Conservation (phyloP, 2,329 filamentous ascomycete genomes). For the Tothia fuscella region DNA sequence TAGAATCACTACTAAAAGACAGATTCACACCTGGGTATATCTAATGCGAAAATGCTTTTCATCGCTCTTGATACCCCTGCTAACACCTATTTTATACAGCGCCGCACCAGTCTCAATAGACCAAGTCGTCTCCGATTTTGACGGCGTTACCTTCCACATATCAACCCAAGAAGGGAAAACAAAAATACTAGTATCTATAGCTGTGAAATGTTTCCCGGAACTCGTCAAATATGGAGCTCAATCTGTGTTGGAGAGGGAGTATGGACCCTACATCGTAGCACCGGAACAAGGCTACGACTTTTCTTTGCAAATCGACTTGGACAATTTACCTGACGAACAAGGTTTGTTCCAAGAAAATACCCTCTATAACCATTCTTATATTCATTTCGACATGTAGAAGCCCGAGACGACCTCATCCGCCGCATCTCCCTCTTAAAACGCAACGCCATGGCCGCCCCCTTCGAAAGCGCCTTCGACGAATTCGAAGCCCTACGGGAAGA, state of each 20-base stretch:
- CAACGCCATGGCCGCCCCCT: constrained; percentile 97
- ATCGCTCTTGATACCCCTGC: no score
- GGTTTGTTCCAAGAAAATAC: constrained; percentile 32
- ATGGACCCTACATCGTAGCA: constrained; percentile 77
- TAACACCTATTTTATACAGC: constrained; percentile 35
- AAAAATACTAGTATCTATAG: constrained; percentile 87
- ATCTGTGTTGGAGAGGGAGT: constrained; percentile 84
- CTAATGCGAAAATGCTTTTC: constrained; percentile 11
- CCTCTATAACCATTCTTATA: constrained; percentile 14
- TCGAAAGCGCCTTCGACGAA: constrained; percentile 92
- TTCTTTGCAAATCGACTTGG: constrained; percentile 79
- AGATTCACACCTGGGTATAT: constrained; percentile 67
- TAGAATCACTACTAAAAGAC: constrained; percentile 91
- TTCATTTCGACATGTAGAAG: constrained; percentile 51
- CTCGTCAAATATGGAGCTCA: constrained; percentile 88
- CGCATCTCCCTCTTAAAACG: constrained; percentile 89
- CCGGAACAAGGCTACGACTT: constrained; percentile 94
- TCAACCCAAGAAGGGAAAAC: constrained; percentile 90
- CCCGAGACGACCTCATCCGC: constrained; percentile 71
- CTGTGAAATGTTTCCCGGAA: constrained; percentile 90
- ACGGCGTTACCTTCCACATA: constrained; percentile 96
- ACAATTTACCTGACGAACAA: constrained; percentile 70
- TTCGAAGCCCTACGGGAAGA: constrained; percentile 78
- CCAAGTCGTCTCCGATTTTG: constrained; percentile 97
- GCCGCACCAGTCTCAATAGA: constrained; percentile 81